Conservation (phyloP, 2,329 filamentous ascomycete species). For the Trichoderma sp. region DNA sequence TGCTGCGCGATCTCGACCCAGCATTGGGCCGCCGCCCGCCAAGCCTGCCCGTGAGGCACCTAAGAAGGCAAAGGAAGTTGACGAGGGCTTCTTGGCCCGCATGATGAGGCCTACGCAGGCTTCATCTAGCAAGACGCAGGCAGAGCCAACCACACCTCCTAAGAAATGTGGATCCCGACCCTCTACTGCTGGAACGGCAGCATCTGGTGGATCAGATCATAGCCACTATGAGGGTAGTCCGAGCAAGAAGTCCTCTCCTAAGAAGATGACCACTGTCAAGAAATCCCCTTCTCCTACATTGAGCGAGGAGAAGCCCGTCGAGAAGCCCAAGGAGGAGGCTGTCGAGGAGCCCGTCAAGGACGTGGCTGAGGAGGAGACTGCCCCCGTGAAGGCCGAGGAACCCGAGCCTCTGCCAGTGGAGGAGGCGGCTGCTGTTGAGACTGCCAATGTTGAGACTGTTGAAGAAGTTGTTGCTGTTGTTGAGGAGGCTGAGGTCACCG, state of each 20-base stretch:
- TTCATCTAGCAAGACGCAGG: constrained; percentile 61
- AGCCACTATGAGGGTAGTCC: not conserved
- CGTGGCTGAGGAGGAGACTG: not conserved
- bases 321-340: not conserved
- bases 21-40: constrained; percentile 58
- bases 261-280: not conserved
- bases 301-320: not conserved
- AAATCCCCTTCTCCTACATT: not conserved
- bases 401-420: constrained; percentile 15
- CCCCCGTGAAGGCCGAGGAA: not conserved
- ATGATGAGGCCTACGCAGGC: constrained; percentile 76
- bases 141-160: constrained; percentile 53
- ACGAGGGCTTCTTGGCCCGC: constrained; percentile 71
- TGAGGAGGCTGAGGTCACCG: constrained; percentile 10
- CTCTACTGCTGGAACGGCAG: constrained; percentile 2
- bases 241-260: constrained; percentile 7
- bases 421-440: constrained; percentile 16
- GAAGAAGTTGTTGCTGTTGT: constrained; percentile 18
- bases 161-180: constrained; percentile 33
- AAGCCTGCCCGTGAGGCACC: constrained; percentile 39
- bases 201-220: not conserved
- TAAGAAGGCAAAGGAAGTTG: constrained; percentile 54
- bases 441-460: constrained; percentile 15
- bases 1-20: constrained; percentile 48
- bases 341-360: constrained; percentile 18